Conservation (phyloP, 805 yeast species). For the Myxozyma geophila region DNA sequence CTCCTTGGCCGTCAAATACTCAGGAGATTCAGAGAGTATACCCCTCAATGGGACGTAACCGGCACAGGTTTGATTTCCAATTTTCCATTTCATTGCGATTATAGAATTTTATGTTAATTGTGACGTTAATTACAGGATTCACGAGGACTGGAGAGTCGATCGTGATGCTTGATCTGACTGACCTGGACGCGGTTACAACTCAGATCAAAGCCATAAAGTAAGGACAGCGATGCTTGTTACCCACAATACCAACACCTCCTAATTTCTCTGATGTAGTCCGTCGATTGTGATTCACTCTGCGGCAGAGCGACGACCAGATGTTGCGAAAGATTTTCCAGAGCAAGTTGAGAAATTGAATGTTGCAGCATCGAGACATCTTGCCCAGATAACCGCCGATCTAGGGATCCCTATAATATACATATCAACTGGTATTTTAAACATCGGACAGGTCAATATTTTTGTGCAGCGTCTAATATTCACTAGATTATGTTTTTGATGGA, state of each 20-base stretch:
- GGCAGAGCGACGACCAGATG: constrained; percentile 31
- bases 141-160: constrained; percentile 15
- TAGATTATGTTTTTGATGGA: constrained; percentile 36
- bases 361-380: constrained; percentile 19
- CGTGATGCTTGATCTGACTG: constrained; percentile 19
- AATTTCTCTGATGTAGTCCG: constrained; percentile 15
- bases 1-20: constrained; percentile 27
- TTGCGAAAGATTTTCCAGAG: constrained; percentile 19
- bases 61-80: constrained; percentile 20
- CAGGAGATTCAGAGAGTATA: constrained; percentile 18
- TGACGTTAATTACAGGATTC: constrained; percentile 8
- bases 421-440: constrained; percentile 23
- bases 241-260: background rate
- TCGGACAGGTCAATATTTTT: too few species aligned
- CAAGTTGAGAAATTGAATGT: constrained; percentile 21
- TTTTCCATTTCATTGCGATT: background rate
- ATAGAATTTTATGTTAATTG: background rate
- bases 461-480: background rate
- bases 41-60: constrained; percentile 19
- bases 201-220: constrained; percentile 6
- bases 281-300: constrained; percentile 32
- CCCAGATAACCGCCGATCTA: constrained; percentile 20
- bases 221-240: too few species aligned
- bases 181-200: constrained; percentile 8
- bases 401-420: constrained; percentile 29